Evolutionary conservation across 2,329 filamentous ascomycete genomes (phyloP), one percentile per base, ranked within the genome.

Genomic region (Penicillium sp.): DNA sequence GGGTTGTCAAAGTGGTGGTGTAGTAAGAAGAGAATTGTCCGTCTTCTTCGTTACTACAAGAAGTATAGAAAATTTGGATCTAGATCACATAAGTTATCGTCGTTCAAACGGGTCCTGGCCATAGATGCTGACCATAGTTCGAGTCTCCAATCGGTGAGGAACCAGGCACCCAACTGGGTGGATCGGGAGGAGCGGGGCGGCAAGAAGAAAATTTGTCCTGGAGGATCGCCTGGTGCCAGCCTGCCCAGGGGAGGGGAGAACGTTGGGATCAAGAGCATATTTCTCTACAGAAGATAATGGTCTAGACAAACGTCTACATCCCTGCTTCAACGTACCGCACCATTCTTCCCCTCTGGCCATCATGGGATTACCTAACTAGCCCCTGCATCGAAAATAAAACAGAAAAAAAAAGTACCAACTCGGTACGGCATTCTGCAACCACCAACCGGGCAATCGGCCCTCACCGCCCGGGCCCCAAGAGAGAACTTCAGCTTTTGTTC

Each of bases 401-500:
- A 22, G 22, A 3, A 22, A 39, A 50, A 50, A 50, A 46, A 49
- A 37, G 18, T 54, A 41, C 35, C 31, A 43, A 59, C 54, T 50
- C 53, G 18, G 24, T 69, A 68, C 66, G 66, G 67, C 51, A 54
- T 56, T 47, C 65, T 60, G 63, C 64, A 70, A 64, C 57, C 52
- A 66, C 67, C 66, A 65, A 54, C 50, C 55, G 46, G 61, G 65
- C 66, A 65, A 58, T 55, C 59, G 53, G 44, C 58, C 41, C 60
- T 68, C 66, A 68, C 66, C 66, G 66, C 66, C 66, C 65, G 61
- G 60, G 39, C 54, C 54, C 44, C 39, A 56, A 59, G 50, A 41
- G 49, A 54, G 66, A 68, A 67, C 62, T 66, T 67, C 66, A 67
- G 65, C 66, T 66, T 66, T 64, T 59, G 60, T 61, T 58, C 60